A percentile compares a stretch with the other conserved stretches of the same genome.
These are phyloP conservation scores for Globisporangium canariense DNA, from an alignment of 352 stramenopile species.

Conservation along the genomic window DNA sequence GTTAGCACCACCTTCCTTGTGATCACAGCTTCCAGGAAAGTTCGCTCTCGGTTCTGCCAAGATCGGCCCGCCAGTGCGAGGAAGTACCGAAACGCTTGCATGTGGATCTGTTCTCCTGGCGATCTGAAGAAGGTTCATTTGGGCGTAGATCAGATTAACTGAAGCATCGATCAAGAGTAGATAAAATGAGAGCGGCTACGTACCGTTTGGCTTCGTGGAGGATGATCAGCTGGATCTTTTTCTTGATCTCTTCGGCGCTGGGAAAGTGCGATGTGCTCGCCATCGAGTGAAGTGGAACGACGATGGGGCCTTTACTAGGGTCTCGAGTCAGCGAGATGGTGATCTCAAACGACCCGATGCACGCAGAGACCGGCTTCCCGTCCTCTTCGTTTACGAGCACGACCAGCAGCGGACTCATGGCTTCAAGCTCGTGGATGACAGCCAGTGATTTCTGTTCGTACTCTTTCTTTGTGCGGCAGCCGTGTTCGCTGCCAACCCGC, in stretches of 20 bases:
- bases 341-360: slow-evolving; percentile 54
- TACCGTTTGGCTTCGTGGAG: slow-evolving; percentile 60
- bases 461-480: slow-evolving; percentile 46
- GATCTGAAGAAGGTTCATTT: slow-evolving; percentile 17
- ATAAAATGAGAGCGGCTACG: too few species aligned
- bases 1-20: slow-evolving; percentile 62
- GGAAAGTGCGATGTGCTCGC: slow-evolving; percentile 40
- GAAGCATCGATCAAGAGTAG: not conserved
- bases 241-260: slow-evolving; percentile 40
- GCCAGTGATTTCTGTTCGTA: slow-evolving; percentile 43
- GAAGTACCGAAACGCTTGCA: slow-evolving; percentile 59
- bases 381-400: slow-evolving; percentile 38
- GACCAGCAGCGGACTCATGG: slow-evolving; percentile 46
- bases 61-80: slow-evolving; percentile 41
- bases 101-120: slow-evolving; percentile 50
- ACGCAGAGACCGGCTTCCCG: slow-evolving; percentile 12
- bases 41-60: slow-evolving; percentile 43
- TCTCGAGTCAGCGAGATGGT: slow-evolving; percentile 37
- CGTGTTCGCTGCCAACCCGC: slow-evolving; percentile 33
- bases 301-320: slow-evolving; percentile 17
- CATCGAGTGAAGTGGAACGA: slow-evolving; percentile 60
- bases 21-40: slow-evolving; percentile 61
- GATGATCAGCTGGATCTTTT: slow-evolving; percentile 52
- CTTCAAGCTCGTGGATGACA: slow-evolving; percentile 39
- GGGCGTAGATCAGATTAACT: not conserved